These are phyloP conservation scores for Secale cereale DNA, from an alignment of 176 grass and related monocot species.

Conservation along the genomic window DNA sequence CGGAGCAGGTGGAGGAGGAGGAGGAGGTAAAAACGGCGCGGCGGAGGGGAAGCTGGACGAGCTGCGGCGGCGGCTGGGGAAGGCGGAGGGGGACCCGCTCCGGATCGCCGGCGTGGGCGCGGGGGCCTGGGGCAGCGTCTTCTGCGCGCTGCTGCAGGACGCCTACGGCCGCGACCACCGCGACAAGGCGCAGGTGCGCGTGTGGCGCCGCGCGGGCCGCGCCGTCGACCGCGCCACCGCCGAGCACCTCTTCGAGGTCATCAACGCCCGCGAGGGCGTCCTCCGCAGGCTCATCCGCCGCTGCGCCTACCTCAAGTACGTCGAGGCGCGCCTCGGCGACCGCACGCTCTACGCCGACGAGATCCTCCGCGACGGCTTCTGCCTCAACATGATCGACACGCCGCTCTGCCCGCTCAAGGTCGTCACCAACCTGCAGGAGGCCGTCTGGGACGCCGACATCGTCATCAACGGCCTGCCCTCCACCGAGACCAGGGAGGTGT, in stretches of 20 bases:
- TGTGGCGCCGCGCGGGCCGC: conserved; percentile 73
- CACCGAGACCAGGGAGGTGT: conserved; percentile 90
- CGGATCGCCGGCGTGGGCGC: conserved; percentile 76
- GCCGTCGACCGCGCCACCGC: conserved; percentile 76
- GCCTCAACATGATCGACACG: conserved; percentile 97
- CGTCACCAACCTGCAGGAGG: conserved; percentile 96
- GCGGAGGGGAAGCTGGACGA: conserved; percentile 70
- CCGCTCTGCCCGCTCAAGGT: conserved; percentile 95
- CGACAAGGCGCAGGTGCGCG: conserved; percentile 74
- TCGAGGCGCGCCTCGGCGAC: conserved; percentile 83
- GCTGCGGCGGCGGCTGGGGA: conserved; percentile 69
- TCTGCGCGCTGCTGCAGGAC: conserved; percentile 86
- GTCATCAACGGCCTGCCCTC: conserved; percentile 88
- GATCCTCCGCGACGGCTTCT: conserved; percentile 84
- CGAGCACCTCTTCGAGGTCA: conserved; percentile 93
- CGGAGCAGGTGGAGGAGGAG: background rate
- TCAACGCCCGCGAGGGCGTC: conserved; percentile 84
- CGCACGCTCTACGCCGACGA: conserved; percentile 86
- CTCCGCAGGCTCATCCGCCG: conserved; percentile 64
- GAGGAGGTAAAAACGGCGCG: background rate
- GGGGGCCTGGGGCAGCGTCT: conserved; percentile 87
- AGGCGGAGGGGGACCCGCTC: conserved; percentile 64
- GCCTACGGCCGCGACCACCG: conserved; percentile 73
- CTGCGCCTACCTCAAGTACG: conserved; percentile 91
- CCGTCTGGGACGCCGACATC: conserved; percentile 92